Evolutionary conservation across 23 red algal species (phyloP).

Genomic region (Gracilaria caudata): DNA sequence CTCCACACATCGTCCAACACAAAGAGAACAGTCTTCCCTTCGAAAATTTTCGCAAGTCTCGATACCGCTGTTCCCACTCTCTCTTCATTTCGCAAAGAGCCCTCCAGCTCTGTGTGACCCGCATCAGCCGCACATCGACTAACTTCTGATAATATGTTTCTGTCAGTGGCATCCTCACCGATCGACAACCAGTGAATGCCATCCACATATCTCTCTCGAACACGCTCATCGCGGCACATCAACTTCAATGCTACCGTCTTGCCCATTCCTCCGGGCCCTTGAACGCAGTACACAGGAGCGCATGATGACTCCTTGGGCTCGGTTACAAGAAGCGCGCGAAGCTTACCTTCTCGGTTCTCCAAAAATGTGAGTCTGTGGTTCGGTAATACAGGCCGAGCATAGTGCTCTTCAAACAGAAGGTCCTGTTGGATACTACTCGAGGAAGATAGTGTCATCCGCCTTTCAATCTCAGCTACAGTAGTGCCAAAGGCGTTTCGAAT

Average conservation of each 20-base stretch:
- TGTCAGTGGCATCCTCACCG: background rate
- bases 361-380: too few relatives aligned
- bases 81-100: background rate
- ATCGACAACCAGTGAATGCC: constrained; percentile 11
- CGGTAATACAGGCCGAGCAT: too few relatives aligned
- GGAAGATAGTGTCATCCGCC: too few relatives aligned
- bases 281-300: constrained; percentile 5
- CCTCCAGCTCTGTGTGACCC: background rate
- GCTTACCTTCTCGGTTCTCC: background rate
- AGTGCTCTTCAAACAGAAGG: too few relatives aligned
- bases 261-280: constrained; percentile 1
- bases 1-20: constrained; percentile 8
- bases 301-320: background rate
- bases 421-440: too few relatives aligned
- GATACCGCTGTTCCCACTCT: background rate
- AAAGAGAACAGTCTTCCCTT: background rate
- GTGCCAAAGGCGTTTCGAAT: too few relatives aligned
- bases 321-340: background rate
- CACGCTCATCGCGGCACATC: background rate
- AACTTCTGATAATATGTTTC: background rate
- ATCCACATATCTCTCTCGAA: background rate
- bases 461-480: too few relatives aligned
- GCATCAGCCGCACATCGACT: background rate
- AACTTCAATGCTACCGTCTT: constrained; percentile 1
- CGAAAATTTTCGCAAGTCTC: background rate